phyloP scores from a whole-genome alignment of 2,329 filamentous ascomycete species.

The Alternaria arborescens region DNA sequence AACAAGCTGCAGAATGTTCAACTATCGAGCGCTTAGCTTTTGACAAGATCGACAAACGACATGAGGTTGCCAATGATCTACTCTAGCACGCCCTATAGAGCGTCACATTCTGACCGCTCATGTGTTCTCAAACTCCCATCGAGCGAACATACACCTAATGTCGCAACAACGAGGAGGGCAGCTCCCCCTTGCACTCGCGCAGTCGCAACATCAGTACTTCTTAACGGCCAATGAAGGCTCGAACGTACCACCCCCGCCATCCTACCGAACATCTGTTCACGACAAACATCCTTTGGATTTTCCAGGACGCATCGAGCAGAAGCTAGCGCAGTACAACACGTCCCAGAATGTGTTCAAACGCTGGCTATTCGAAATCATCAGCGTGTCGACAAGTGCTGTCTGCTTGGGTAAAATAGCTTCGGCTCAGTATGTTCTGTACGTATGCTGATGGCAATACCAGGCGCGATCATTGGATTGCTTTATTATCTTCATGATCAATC shows the following conservation, averaged over 20 bases:
- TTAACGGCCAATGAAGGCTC: not conserved
- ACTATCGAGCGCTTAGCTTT: no score
- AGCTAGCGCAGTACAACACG: constrained; percentile 33
- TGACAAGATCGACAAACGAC: no score
- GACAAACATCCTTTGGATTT: constrained; percentile 23
- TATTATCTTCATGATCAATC: constrained; percentile 34
- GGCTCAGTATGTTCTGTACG: not conserved
- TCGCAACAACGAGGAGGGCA: not conserved
- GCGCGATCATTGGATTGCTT: constrained; percentile 47
- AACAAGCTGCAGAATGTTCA: no score
- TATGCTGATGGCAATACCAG: not conserved
- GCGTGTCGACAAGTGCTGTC: constrained; percentile 39
- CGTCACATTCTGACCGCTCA: not conserved
- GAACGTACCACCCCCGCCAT: not conserved
- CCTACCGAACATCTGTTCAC: not conserved
- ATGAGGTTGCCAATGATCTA: not conserved
- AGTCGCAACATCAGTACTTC: not conserved
- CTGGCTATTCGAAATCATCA: constrained; percentile 44
- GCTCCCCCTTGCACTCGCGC: not conserved
- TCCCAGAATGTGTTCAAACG: constrained; percentile 29
- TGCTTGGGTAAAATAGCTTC: constrained; percentile 34
- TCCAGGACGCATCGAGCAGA: constrained; percentile 30
- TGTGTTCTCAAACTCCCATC: not conserved
- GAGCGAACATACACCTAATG: not conserved
- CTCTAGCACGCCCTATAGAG: not conserved